Evolutionary conservation across 169 alveolate species (phyloP).

Genomic region (Eimeria necatrix): DNA sequence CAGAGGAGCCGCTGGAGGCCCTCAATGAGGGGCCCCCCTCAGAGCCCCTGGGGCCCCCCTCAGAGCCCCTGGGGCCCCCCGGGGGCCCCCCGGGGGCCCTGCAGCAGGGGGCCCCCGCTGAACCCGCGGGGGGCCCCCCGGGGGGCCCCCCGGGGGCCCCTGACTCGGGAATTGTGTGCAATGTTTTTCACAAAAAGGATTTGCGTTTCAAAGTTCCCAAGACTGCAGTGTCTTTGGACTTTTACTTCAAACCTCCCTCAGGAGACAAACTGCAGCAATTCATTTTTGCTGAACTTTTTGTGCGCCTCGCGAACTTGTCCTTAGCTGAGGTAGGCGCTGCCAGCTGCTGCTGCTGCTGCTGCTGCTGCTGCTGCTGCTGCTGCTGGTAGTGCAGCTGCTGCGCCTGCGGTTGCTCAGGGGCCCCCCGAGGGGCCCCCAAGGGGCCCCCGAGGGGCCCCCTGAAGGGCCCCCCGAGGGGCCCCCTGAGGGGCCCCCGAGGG

Average conservation of each 20-base stretch:
- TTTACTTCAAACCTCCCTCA: slow-evolving; percentile 22
- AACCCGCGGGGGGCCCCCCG: neutral
- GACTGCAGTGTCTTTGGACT: slow-evolving; percentile 19
- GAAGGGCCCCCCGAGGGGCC: too few species aligned
- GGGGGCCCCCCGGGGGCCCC: neutral
- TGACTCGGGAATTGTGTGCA: slow-evolving; percentile 5
- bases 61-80: too few species aligned
- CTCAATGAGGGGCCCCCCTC: too few species aligned
- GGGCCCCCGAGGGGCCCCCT: too few species aligned
- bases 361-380: neutral
- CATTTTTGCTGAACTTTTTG: slow-evolving; percentile 43
- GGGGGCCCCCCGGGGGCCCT: too few species aligned
- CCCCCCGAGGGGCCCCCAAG: too few species aligned
- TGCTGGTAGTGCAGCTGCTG: too few species aligned
- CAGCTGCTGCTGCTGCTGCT: neutral
- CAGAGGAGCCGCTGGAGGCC: too few species aligned
- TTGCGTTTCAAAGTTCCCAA: neutral
- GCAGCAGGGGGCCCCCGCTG: too few species aligned
- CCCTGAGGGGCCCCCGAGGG: too few species aligned
- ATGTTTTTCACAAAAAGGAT: slow-evolving; percentile 62
- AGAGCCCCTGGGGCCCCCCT: too few species aligned
- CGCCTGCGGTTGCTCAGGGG: too few species aligned
- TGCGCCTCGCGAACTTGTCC: neutral
- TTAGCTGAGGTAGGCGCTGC: slow-evolving; percentile 44
- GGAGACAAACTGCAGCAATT: slow-evolving; percentile 4